Evolutionary conservation across 306 rosid species (phyloP).

Genomic region (Quercus rubra): DNA sequence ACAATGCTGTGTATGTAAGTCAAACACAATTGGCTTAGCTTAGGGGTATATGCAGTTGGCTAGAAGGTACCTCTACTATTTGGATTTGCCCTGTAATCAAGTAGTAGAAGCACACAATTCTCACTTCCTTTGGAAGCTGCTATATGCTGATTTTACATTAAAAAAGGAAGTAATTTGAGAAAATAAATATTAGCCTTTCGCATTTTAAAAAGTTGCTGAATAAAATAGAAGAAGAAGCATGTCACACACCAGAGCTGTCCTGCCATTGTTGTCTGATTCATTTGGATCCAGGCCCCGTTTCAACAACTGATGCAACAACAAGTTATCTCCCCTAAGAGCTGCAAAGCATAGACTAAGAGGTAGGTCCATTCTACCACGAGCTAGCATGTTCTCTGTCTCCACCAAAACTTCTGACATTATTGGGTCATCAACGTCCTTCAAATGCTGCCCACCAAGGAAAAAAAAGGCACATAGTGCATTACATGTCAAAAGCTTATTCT

Average conservation of each 20-base stretch:
- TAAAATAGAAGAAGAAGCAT: background rate
- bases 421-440: slow-evolving; percentile 70
- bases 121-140: slow-evolving; percentile 73
- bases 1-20: background rate
- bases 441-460: slow-evolving; percentile 50
- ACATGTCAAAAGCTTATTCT: background rate
- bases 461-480: background rate
- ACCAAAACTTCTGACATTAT: slow-evolving; percentile 72
- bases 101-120: slow-evolving; percentile 62
- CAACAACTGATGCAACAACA: slow-evolving; percentile 67
- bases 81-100: slow-evolving; percentile 71
- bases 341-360: slow-evolving; percentile 89
- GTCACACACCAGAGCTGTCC: slow-evolving; percentile 73
- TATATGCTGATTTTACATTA: slow-evolving; percentile 55
- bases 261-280: slow-evolving; percentile 73
- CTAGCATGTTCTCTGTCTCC: slow-evolving; percentile 86
- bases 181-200: background rate
- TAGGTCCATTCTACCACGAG: slow-evolving; percentile 78
- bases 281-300: slow-evolving; percentile 73
- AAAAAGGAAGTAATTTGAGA: background rate
- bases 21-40: background rate
- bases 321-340: slow-evolving; percentile 76
- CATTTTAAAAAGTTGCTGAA: background rate
- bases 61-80: slow-evolving; percentile 66
- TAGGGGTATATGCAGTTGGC: background rate